phyloP scores from a whole-genome alignment of 1,284 basidiomycete genomes.

The Neonothopanus nambi region DNA sequence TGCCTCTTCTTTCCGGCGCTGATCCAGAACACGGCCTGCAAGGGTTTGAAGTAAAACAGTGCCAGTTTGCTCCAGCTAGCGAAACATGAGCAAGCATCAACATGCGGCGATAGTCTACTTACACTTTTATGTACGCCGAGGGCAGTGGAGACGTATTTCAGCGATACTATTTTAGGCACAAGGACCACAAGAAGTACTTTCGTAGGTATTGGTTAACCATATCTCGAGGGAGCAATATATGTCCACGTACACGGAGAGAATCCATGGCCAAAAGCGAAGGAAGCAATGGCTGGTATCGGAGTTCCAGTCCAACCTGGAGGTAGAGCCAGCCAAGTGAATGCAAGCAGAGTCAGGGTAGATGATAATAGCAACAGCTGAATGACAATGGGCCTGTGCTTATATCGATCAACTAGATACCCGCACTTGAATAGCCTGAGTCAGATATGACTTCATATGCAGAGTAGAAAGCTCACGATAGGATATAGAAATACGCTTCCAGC shows the following conservation, averaged over 20 bases:
- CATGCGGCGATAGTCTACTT: slow-evolving; percentile 27
- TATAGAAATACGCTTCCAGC: slow-evolving; percentile 77
- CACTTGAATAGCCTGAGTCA: slow-evolving; percentile 38
- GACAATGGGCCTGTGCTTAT: slow-evolving; percentile 57
- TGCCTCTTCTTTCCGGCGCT: slow-evolving; percentile 29
- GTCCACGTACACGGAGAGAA: slow-evolving; percentile 64
- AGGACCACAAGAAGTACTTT: slow-evolving; percentile 73
- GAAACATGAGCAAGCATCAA: slow-evolving; percentile 9
- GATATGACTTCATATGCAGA: neutral
- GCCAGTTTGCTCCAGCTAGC: slow-evolving; percentile 71
- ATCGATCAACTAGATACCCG: slow-evolving; percentile 60
- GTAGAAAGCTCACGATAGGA: slow-evolving; percentile 50
- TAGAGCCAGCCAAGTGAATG: slow-evolving; percentile 67
- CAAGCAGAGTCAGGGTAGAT: slow-evolving; percentile 61
- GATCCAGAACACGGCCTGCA: slow-evolving; percentile 65
- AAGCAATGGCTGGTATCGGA: slow-evolving; percentile 61
- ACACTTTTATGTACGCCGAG: slow-evolving; percentile 80
- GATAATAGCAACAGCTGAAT: slow-evolving; percentile 59
- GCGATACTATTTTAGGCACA: slow-evolving; percentile 70
- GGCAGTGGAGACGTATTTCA: slow-evolving; percentile 75
- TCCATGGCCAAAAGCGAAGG: slow-evolving; percentile 71
- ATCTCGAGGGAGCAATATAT: neutral
- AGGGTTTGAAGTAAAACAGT: slow-evolving; percentile 72
- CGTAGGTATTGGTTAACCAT: slow-evolving; percentile 1
- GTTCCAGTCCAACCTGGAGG: slow-evolving; percentile 57